Conservation (phyloP, 139 green algal species). For the Chlorella sp. region DNA sequence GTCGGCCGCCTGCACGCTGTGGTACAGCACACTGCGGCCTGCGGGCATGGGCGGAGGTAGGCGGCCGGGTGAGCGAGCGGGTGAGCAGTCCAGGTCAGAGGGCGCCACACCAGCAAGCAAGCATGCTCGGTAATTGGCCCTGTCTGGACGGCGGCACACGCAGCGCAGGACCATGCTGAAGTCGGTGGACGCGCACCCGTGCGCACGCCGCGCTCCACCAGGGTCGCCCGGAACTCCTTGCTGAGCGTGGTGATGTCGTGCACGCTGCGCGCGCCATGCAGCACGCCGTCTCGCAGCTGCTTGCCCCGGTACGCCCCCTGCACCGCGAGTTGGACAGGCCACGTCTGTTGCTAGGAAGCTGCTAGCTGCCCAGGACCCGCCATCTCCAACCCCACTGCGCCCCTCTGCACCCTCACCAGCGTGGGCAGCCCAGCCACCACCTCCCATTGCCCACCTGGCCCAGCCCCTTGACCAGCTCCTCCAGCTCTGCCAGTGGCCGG, state of each 20-base stretch:
- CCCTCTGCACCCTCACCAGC: too few species aligned
- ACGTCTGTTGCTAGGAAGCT: too few species aligned
- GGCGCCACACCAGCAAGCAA: too few species aligned
- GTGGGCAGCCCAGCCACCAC: too few species aligned
- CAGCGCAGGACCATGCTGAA: too few species aligned
- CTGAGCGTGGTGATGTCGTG: constrained; percentile 62
- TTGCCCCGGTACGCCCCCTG: constrained; percentile 65
- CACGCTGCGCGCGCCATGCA: constrained; percentile 55
- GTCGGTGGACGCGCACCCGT: not conserved
- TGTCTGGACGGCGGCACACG: too few species aligned
- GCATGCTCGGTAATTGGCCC: too few species aligned
- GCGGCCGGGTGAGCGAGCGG: not conserved
- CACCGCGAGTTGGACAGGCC: too few species aligned
- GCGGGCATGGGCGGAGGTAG: constrained; percentile 45
- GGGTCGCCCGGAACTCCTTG: constrained; percentile 55
- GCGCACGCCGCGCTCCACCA: constrained; percentile 45
- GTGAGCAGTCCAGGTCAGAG: too few species aligned
- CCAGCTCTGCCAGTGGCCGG: constrained; percentile 47
- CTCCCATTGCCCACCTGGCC: too few species aligned
- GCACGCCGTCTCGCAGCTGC: constrained; percentile 72
- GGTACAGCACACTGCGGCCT: constrained; percentile 72
- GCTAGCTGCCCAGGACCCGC: too few species aligned
- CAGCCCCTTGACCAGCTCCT: constrained; percentile 44
- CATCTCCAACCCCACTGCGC: too few species aligned
- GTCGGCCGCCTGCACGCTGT: constrained; percentile 57